Evolutionary conservation across 192 early-diverging fungal species (phyloP), one percentile per base, ranked within the genome.

Genomic region (Martensiomyces pterosporus): DNA sequence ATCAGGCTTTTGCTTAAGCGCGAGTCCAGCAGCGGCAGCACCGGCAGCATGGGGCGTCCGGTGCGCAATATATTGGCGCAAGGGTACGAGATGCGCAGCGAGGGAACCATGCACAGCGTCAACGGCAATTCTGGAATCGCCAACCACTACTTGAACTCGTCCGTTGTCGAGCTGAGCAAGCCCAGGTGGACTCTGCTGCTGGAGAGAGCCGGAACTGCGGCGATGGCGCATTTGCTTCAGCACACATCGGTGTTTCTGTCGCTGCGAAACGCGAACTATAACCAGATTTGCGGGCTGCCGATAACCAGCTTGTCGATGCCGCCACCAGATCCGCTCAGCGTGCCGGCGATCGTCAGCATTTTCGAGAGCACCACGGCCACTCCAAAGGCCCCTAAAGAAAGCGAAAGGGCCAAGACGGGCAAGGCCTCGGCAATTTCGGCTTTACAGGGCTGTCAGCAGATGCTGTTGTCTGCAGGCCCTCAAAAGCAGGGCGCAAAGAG

Each of bases 201-300:
- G 4, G 48, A 42, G 24, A 19, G 64, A 19, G 44, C 49, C 12
- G 70, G 70, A 14, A 58, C 64, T 3, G 41, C 35, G 26, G 63
- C 70, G 18, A 57, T 74, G 54, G 32, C 50, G 21, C 41, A 49
- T 6, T 4, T 74, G 57, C 52, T 74, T 6, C 33, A 32, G 9
- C 25, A 53, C n/a, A 54, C 63, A 15, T 54, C 63, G 1, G 35
- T 74, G 25, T 74, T 74, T 48, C 22, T 74, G 24, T 59, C 50
- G 19, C 46, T 74, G 22, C 44, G 32, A 13, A 74, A 56, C 34
- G 19, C 41, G 22, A 49, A 49, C 38, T 74, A 39, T 39, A 41
- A 49, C 13, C 70, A 74, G 50, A 50, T 74, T 52, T 54, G 58
- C 41, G 70, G 70, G 1, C 13, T 24, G 9, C 63, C 70, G 8